Evolutionary conservation across 345 rosid species (phyloP).

Genomic region (Eucalyptus cloeziana): DNA sequence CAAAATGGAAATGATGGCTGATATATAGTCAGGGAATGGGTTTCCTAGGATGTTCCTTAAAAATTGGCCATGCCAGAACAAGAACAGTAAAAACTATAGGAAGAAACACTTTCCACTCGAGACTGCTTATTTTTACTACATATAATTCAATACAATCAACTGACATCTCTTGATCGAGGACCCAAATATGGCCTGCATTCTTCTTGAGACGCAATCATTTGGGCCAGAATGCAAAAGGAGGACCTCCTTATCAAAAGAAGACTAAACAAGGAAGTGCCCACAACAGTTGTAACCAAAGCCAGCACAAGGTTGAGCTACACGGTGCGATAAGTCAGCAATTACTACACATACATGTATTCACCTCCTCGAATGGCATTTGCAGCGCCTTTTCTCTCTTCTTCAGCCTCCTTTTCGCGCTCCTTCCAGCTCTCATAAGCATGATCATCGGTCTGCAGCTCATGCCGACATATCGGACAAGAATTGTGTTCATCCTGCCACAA

Average conservation of each 20-base stretch:
- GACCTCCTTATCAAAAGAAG: not conserved
- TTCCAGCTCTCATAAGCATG: conserved; percentile 90
- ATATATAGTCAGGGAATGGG: not conserved
- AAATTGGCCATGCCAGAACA: not conserved
- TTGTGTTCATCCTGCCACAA: conserved; percentile 78
- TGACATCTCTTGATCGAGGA: not conserved
- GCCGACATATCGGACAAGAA: conserved; percentile 94
- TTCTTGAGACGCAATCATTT: not conserved
- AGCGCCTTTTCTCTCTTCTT: conserved; percentile 89
- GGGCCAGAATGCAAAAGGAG: not conserved
- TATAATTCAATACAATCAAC: not conserved
- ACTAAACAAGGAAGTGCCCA: not conserved
- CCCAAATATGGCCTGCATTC: not conserved
- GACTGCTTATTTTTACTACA: not conserved
- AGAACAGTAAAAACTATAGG: not conserved
- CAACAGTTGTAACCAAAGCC: not conserved
- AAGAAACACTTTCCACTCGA: not conserved
- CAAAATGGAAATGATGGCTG: not conserved
- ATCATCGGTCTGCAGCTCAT: conserved; percentile 85
- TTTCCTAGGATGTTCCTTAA: not conserved
- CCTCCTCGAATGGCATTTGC: conserved; percentile 89
- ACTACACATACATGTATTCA: conserved; percentile 82
- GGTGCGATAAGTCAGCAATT: not conserved
- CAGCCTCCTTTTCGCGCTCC: conserved; percentile 79
- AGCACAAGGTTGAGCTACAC: not conserved